These are phyloP conservation scores for Trichoderma aggressivum DNA, from an alignment of 2,329 filamentous ascomycete species.

Conservation along the genomic window DNA sequence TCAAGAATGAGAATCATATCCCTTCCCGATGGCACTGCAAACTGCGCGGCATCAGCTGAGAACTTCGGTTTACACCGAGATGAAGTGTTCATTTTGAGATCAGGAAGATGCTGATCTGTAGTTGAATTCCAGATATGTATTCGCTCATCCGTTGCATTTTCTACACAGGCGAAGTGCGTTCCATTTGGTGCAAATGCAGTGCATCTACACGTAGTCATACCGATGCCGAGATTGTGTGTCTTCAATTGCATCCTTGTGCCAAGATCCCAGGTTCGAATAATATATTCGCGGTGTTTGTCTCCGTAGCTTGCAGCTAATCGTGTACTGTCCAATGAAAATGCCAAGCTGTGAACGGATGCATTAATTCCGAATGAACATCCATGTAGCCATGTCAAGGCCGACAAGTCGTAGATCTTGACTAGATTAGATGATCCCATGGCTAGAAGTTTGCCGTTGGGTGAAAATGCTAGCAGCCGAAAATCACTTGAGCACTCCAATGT, in stretches of 20 bases:
- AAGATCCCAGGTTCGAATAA: not conserved
- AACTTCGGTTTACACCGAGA: too few species aligned
- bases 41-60: not conserved
- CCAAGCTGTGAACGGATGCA: not conserved
- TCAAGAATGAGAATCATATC: not conserved
- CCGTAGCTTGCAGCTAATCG: not conserved
- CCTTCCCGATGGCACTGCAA: not conserved
- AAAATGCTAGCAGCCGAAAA: not conserved
- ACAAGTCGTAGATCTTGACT: not conserved
- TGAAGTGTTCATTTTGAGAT: too few species aligned
- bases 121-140: not conserved
- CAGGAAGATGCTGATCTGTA: not conserved
- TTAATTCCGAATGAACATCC: too few species aligned
- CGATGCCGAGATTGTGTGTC: not conserved
- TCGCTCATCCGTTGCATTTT: accelerated
- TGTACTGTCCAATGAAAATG: not conserved
- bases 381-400: not conserved
- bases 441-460: not conserved
- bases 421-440: not conserved
- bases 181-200: not conserved
- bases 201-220: not conserved
- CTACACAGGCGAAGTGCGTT: not conserved
- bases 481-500: not conserved
- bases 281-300: accelerated
- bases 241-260: not conserved